Base-by-base conservation (phyloP, 768 basidiomycete species). In the Russula sp. region DNA sequence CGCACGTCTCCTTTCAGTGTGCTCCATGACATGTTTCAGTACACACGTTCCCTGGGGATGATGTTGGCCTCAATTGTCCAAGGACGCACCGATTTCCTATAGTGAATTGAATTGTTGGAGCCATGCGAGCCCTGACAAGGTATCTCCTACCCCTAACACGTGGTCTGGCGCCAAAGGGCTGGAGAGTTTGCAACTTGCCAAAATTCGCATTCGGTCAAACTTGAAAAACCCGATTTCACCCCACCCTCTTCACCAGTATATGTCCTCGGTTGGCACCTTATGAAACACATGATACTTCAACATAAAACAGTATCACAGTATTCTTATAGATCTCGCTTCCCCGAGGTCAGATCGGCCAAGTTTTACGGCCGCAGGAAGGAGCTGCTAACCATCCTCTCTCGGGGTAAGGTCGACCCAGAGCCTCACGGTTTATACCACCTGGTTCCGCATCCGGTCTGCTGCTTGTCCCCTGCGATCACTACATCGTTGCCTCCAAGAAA, bases 131-230 rank as follows among this genome's bases (percentile, higher is more conserved):
- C 16, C 40, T 26, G 28, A 28, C 58, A n/a, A 30, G 26, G 18
- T 30, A 40, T 53, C 30, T 22, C 28, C 34, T 38, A 22, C 20
- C 24, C 7, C 40, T 18, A 22, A 36, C 61, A 56, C 61, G 61
- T 62, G 53, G 34, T 18, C 8, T 1, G 11, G 30, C 46, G 61
- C 61, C 63, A 54, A 64, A 24, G 34, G 28, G 13, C 52, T 40
- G 52, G 34, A 8, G 8, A 11, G 28, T 26, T 20, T 24, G 8
- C n/a, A 48, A 46, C n/a, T 5, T 38, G 16, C 42, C 58, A 30
- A 54, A 53, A n/a, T 22, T 54, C 20, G 57, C 10, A 54, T 64
- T 20, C 38, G 57, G 61, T 26, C 28, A 32, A 24, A 32, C 36
- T 5, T 14, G 52, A 44, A 46, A 51, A 53, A 20, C 20, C 18